Base-by-base conservation (phyloP, 2,329 filamentous ascomycete species). In the Fusarium devonianum region DNA sequence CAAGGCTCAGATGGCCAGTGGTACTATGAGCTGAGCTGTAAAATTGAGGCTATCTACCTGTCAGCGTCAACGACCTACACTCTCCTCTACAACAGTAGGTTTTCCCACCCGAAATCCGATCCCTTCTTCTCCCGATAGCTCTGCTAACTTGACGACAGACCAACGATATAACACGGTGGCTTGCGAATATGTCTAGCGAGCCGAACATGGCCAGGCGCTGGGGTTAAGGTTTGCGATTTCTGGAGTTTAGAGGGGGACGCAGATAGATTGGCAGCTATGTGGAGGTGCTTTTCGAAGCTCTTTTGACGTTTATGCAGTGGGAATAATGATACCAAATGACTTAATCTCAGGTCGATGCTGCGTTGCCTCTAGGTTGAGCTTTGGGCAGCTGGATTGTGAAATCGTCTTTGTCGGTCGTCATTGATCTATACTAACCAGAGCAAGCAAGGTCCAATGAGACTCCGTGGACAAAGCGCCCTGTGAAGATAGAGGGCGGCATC, bases 11-110 rank as follows among this genome's bases (percentile, higher is more conserved):
- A 78, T 18, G 70, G 71, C 2, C 56, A 70, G 49, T 67, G 55
- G 66, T 75, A 77, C 50, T 77, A 76, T 28, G 67, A 71, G 12
- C 49, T 77, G 18, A 64, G 54, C 30, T 74, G 67, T 54, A 67
- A 72, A 46, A 72, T 78, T 12, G 73, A 78, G 53, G 67, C 72
- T 1, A 65, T 74, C 3, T 77, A 75, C 53, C 67, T 71, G 6
- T 76, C 74, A 2, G 73, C 72, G 1, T 74, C 69, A 4, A 76
- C 74, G 1, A 66, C 69, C 18, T 78, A 78, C 53, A 76, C 75
- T 4, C 62, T 78, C 22, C 62, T 77, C 7, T 72, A 74, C 48
- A 72, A 76, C 39, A 68, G 74, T 75, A 58, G 58, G 72, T 54
- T 16, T 13, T 12, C 12, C 6, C 5, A 2, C 11, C n/a, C n/a